These are phyloP conservation scores for Lenzites betulinus DNA, from an alignment of 768 basidiomycete genomes.

Conservation along the genomic window DNA sequence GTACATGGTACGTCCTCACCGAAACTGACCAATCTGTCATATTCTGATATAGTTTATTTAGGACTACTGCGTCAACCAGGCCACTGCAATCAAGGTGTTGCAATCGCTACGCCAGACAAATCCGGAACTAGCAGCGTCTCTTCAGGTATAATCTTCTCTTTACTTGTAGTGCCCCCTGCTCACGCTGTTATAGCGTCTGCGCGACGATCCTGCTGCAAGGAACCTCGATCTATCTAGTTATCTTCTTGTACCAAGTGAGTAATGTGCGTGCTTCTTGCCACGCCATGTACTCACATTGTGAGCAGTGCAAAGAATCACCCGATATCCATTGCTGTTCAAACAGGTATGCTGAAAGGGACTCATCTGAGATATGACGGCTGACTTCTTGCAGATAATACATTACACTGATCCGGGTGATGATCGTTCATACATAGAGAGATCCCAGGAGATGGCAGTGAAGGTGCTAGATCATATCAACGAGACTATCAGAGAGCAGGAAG, in stretches of 20 bases:
- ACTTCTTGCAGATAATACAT: conserved; percentile 58
- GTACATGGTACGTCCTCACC: conserved; percentile 63
- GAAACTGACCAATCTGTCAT: too few relatives aligned
- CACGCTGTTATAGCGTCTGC: conserved; percentile 52
- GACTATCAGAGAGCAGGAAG: conserved; percentile 82
- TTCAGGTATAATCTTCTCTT: conserved; percentile 51
- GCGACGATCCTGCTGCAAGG: conserved; percentile 75
- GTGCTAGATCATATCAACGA: conserved; percentile 87
- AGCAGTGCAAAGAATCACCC: conserved; percentile 91
- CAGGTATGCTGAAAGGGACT: conserved; percentile 45
- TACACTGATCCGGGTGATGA: conserved; percentile 77
- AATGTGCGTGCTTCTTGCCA: too few relatives aligned
- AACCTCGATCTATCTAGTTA: conserved; percentile 91
- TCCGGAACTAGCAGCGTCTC: conserved; percentile 59
- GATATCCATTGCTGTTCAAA: conserved; percentile 88
- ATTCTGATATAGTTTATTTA: conserved; percentile 37
- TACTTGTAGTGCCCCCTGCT: not conserved
- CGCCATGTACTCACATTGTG: too few relatives aligned
- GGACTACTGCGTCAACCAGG: conserved; percentile 92
- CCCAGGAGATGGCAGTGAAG: conserved; percentile 66
- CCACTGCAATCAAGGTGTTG: conserved; percentile 71
- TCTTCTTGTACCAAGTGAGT: conserved; percentile 85
- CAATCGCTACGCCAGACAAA: conserved; percentile 73
- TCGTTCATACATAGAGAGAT: conserved; percentile 50
- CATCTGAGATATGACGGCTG: not conserved